Conservation (phyloP, 202 grass and related monocot genomes). For the Brachypodium distachyon region DNA sequence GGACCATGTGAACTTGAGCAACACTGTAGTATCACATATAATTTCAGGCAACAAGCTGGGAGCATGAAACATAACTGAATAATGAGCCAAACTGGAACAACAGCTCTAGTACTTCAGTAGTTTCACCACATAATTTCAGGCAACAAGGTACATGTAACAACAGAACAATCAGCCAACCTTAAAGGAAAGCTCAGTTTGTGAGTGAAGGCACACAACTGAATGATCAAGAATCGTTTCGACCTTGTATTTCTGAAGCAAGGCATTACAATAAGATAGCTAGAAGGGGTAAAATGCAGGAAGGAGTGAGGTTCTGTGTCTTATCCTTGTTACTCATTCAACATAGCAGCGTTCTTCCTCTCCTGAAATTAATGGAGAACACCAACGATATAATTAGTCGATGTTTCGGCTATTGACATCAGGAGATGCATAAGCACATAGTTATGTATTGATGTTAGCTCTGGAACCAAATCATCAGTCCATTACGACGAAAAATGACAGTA, state of each 20-base stretch:
- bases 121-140: background rate
- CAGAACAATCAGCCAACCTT: background rate
- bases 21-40: too few relatives aligned
- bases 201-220: background rate
- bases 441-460: background rate
- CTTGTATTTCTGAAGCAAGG: background rate
- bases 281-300: background rate
- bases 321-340: slow-evolving; percentile 38
- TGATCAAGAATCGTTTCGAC: background rate
- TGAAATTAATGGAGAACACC: slow-evolving; percentile 24
- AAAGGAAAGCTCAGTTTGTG: background rate
- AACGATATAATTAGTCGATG: background rate
- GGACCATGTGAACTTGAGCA: too few relatives aligned
- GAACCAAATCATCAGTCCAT: background rate
- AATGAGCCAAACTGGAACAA: too few relatives aligned
- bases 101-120: too few relatives aligned
- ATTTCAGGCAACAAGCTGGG: too few relatives aligned
- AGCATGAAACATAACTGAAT: too few relatives aligned
- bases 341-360: slow-evolving; percentile 54
- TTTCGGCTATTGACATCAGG: background rate
- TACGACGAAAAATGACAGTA: background rate
- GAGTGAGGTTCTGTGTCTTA: background rate
- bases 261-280: background rate
- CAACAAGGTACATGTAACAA: background rate
- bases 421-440: background rate